These are phyloP conservation scores for Breviolum minutum DNA, from an alignment of 73 alveolate genomes.

Conservation along the genomic window DNA sequence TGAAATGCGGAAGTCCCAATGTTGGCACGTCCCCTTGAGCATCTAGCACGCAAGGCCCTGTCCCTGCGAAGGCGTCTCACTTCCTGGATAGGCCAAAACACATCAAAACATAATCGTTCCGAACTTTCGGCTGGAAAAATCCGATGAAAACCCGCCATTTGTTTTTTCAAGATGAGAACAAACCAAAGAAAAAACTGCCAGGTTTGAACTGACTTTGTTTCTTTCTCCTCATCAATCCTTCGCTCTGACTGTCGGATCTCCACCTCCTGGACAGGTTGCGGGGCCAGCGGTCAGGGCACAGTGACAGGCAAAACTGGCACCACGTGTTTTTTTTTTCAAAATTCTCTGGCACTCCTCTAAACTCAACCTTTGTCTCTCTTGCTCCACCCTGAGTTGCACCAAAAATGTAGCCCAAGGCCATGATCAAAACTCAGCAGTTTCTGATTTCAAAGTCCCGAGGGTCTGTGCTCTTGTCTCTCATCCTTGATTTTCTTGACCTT, in stretches of 20 bases:
- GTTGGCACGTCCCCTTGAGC: not conserved
- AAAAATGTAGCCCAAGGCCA: not conserved
- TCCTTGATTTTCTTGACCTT: conserved; percentile 15
- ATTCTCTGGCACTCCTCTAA: not conserved
- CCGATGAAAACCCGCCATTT: not conserved
- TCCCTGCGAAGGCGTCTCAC: conserved; percentile 33
- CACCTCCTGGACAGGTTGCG: not conserved
- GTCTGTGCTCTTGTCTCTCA: not conserved
- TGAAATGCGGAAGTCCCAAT: too few species aligned
- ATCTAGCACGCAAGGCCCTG: conserved; percentile 31
- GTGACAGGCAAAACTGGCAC: not conserved
- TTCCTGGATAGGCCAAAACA: not conserved
- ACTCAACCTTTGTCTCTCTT: conserved; percentile 9
- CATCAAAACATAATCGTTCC: too few species aligned
- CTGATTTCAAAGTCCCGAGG: not conserved
- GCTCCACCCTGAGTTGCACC: not conserved
- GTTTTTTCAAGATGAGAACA: not conserved
- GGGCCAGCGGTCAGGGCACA: not conserved
- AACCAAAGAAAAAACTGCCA: too few species aligned
- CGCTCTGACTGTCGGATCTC: conserved; percentile 33
- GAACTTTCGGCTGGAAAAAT: too few species aligned
- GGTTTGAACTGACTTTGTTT: not conserved
- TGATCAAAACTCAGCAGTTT: not conserved
- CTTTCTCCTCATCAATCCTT: conserved; percentile 23
- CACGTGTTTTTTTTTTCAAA: not conserved